A percentile compares a stretch with the other conserved stretches of the same genome.
These are phyloP conservation scores for Ambrosiella cleistominuta DNA, from an alignment of 2,329 filamentous ascomycete genomes.

Conservation along the genomic window DNA sequence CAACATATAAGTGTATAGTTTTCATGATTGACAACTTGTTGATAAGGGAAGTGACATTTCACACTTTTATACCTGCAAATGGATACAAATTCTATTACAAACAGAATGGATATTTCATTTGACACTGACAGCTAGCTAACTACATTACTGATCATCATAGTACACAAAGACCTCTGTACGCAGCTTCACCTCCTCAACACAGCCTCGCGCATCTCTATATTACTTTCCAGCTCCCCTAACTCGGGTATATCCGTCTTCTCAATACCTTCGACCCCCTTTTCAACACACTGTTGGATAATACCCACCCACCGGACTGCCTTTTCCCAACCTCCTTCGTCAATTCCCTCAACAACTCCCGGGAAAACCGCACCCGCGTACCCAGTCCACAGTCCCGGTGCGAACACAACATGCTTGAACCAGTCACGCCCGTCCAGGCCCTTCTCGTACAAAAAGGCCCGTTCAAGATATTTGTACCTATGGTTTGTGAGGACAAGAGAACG, in stretches of 20 bases:
- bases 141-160: too few relatives aligned
- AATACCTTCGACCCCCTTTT: constrained; percentile 20
- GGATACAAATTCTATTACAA: too few relatives aligned
- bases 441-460: constrained; percentile 61
- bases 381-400: constrained; percentile 80
- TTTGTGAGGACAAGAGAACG: constrained; percentile 52
- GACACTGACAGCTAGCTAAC: too few relatives aligned
- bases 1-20: too few relatives aligned
- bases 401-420: constrained; percentile 94
- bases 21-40: too few relatives aligned
- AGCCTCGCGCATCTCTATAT: too few relatives aligned
- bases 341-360: constrained; percentile 44
- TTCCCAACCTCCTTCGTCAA: constrained; percentile 38
- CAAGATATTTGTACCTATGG: constrained; percentile 65
- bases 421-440: constrained; percentile 58
- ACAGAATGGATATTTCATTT: too few relatives aligned
- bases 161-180: too few relatives aligned
- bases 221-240: background rate
- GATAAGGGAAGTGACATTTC: too few relatives aligned
- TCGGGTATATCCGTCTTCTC: constrained; percentile 11
- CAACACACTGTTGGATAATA: constrained; percentile 37
- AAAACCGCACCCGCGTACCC: constrained; percentile 65
- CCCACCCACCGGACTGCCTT: constrained; percentile 41
- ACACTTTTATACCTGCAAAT: too few relatives aligned
- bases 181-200: too few relatives aligned